A percentile compares a stretch with the other conserved stretches of the same genome.
Evolutionary conservation across 345 rosid genomes (phyloP).

Genomic region (Lepidium aucheri): DNA sequence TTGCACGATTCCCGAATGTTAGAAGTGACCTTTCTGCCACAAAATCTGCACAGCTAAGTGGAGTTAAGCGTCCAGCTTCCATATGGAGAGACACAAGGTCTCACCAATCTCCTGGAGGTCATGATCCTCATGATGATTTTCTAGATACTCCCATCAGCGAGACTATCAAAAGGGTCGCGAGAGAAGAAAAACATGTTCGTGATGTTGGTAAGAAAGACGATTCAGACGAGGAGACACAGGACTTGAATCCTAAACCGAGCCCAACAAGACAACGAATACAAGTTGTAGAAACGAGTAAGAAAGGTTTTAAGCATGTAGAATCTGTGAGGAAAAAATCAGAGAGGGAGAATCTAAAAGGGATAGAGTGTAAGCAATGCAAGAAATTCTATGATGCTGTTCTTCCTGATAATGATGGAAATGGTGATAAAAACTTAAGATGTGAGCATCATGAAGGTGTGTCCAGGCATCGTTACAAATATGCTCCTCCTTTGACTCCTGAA

Average conservation of each 20-base stretch:
- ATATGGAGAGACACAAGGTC: constrained; percentile 78
- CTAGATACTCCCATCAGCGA: constrained; percentile 65
- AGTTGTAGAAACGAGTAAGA: constrained; percentile 31
- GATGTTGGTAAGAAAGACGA: constrained; percentile 23
- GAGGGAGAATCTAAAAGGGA: constrained; percentile 60
- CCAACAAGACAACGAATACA: constrained; percentile 34
- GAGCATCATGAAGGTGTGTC: constrained; percentile 95
- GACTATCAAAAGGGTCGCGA: constrained; percentile 37
- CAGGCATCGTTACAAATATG: constrained; percentile 73
- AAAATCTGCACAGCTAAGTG: constrained; percentile 37
- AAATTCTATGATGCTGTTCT: constrained; percentile 92
- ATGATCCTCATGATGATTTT: constrained; percentile 86
- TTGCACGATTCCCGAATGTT: constrained; percentile 5
- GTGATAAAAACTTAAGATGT: constrained; percentile 38
- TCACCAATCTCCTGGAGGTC: constrained; percentile 41
- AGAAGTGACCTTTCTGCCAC: constrained; percentile 25
- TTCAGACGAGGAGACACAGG: constrained; percentile 73
- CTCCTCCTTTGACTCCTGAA: constrained; percentile 88
- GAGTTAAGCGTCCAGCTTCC: constrained; percentile 61
- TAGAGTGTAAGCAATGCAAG: constrained; percentile 91
- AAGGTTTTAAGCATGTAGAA: constrained; percentile 62
- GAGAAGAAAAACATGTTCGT: constrained; percentile 24
- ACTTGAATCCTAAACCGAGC: constrained; percentile 39
- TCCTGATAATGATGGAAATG: constrained; percentile 34
- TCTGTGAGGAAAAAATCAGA: constrained; percentile 76